Evolutionary conservation across 352 stramenopile genomes (phyloP), one percentile per base, ranked within the genome.

Genomic region (Hyaloperonospora brassicae): DNA sequence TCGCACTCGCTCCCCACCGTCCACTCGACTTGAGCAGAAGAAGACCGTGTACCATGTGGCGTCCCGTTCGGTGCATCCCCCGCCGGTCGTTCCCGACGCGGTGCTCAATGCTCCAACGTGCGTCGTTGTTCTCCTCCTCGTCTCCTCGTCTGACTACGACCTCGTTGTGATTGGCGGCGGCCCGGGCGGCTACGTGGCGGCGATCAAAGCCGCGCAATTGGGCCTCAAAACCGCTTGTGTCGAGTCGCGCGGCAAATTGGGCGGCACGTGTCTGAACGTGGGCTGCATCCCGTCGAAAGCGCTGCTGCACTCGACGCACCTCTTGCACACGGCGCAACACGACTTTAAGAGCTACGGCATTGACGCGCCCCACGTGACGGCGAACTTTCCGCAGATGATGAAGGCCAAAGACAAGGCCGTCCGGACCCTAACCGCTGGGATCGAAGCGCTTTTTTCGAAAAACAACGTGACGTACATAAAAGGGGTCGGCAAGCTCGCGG

Each of bases 261-360:
- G 96, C 47, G 96, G 93, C 55, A 99, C 97, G 22, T 99, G 96
- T 79, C 83, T 99, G 30, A 99, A 99, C 70, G 96, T 99, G 5
- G 97, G 97, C 36, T 99, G 97, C 77, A 99, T 99, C 70, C 97
- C 97, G 40, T 98, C 94, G 64, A 98, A 98, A 76, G 96, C 96
- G 36, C 79, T 99, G 31, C 76, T 99, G 44, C 84, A 97, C 62
- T 96, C 88, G 47, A 95, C 85, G 55, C 95, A 99, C 72, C 70
- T 98, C 60, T 98, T 94, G 72, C 91, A 98, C 64, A 76, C 97
- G 65, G 95, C 95, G 42, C 95, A 97, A 69, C 84, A 98, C 67
- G 81, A 98, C 61, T 98, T 99, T 66, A 79, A 79, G 34, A 91
- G 95, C 51, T 96, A 98, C 66, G 96, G 97, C 49, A 97, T 99